Conservation (phyloP, 164 flowering plant genomes). For the grape (Vitis vinifera) region DNA sequence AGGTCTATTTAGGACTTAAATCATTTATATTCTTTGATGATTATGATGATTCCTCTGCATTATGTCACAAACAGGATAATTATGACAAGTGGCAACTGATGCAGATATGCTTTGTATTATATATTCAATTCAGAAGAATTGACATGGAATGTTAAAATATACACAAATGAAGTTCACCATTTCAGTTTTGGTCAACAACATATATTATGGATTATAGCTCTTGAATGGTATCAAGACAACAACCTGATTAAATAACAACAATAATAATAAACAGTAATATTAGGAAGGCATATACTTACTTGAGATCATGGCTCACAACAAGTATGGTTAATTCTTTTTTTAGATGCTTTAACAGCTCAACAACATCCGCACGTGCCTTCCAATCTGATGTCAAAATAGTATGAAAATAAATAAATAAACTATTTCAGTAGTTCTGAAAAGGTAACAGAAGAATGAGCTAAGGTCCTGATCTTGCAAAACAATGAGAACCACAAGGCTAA, state of each 20-base stretch:
- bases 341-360: conserved; percentile 73
- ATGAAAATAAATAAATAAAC: not conserved
- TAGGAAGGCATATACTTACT: conserved; percentile 42
- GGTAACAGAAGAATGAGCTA: conserved; percentile 8
- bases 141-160: not conserved
- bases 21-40: too few species aligned
- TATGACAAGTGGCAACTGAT: too few species aligned
- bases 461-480: not conserved
- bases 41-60: too few species aligned
- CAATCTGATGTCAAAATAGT: conserved; percentile 55
- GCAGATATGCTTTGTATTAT: not conserved
- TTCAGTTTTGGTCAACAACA: not conserved
- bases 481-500: not conserved
- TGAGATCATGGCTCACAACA: conserved; percentile 96
- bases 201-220: not conserved
- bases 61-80: too few species aligned
- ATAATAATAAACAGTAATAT: not conserved
- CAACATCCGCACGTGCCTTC: conserved; percentile 97
- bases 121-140: not conserved
- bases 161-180: not conserved
- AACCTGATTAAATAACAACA: not conserved
- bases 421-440: not conserved
- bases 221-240: not conserved
- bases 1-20: too few species aligned
- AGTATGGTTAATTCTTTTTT: conserved; percentile 83